Percentiles rank a stretch among this genome's conserved stretches.
Conservation (phyloP, 148 eudicot genomes). For the Agrostemma githago region DNA sequence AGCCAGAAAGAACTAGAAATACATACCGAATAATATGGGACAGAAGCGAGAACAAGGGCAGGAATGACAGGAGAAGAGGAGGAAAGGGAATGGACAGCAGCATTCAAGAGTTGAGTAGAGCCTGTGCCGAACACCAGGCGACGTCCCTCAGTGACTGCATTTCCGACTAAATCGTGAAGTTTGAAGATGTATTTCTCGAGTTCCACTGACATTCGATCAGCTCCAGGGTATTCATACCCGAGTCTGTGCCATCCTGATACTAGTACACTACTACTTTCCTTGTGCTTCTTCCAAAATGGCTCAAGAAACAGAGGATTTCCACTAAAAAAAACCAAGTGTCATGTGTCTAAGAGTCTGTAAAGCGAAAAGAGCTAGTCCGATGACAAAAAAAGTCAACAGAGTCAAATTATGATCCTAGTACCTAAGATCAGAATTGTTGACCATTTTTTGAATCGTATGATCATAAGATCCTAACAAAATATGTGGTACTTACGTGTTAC, state of each 20-base stretch:
- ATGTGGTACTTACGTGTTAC: too few species aligned
- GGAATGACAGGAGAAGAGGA: slow-evolving; percentile 29
- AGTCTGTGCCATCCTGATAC: slow-evolving; percentile 73
- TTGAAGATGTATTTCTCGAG: slow-evolving; percentile 42
- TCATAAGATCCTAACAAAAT: too few species aligned
- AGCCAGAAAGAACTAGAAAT: too few species aligned
- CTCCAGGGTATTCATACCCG: slow-evolving; percentile 38
- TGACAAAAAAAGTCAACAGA: too few species aligned
- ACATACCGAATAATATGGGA: slow-evolving; percentile 51
- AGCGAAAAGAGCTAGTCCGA: too few species aligned
- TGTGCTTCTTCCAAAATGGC: slow-evolving; percentile 64
- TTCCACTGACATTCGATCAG: slow-evolving; percentile 29
- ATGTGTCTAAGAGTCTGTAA: too few species aligned
- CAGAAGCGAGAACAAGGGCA: slow-evolving; percentile 42
- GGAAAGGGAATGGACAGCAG: slow-evolving; percentile 69
- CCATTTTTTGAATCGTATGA: too few species aligned
- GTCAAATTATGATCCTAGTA: too few species aligned
- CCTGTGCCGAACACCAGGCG: slow-evolving; percentile 58
- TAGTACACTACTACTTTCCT: slow-evolving; percentile 48
- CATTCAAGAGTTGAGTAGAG: slow-evolving; percentile 56
- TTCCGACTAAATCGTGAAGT: slow-evolving; percentile 44
- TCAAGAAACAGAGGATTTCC: slow-evolving; percentile 67
- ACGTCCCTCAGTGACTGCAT: slow-evolving; percentile 52
- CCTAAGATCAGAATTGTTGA: too few species aligned
- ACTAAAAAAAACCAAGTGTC: slow-evolving; percentile 29